A percentile compares a stretch with the other conserved stretches of the same genome.
phyloP scores from a whole-genome alignment of 2,329 filamentous ascomycete species.

The Polychaeton citri region DNA sequence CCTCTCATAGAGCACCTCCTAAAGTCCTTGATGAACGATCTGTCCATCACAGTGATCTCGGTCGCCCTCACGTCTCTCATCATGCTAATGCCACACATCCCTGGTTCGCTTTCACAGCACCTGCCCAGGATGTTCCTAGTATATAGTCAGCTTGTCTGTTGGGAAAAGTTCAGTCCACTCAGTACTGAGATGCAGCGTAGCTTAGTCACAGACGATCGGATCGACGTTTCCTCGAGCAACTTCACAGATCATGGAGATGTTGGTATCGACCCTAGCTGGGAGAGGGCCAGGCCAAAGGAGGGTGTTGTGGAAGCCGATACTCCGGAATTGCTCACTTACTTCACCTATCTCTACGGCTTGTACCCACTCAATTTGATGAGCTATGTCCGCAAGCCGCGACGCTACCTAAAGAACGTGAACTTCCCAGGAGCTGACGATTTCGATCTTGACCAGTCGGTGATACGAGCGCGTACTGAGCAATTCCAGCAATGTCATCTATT shows the following conservation, averaged over 20 bases:
- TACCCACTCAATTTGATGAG: conserved; percentile 80
- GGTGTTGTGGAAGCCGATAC: conserved; percentile 49
- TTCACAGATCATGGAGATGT: conserved; percentile 26
- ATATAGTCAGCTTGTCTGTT: conserved; percentile 67
- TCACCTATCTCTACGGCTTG: conserved; percentile 68
- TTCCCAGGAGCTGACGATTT: conserved; percentile 58
- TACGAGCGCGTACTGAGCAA: conserved; percentile 60
- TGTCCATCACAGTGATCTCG: conserved; percentile 63
- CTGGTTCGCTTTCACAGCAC: conserved; percentile 53
- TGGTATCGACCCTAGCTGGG: conserved; percentile 41
- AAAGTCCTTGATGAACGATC: conserved; percentile 62
- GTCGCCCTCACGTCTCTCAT: conserved; percentile 60
- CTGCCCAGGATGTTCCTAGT: conserved; percentile 67
- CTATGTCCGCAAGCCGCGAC: conserved; percentile 70
- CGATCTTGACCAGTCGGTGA: conserved; percentile 65
- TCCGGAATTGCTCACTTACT: conserved; percentile 59
- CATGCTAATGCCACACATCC: conserved; percentile 74
- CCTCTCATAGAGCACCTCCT: conserved; percentile 58
- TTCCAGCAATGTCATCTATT: conserved; percentile 61
- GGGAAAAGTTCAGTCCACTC: conserved; percentile 44
- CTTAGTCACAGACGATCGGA: conserved; percentile 22
- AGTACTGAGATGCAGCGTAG: conserved; percentile 20
- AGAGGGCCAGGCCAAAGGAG: conserved; percentile 47
- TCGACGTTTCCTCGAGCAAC: conserved; percentile 17
- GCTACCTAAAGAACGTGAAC: conserved; percentile 61